Conservation (phyloP, 2,329 filamentous ascomycete genomes). For the Xylaria sp. region DNA sequence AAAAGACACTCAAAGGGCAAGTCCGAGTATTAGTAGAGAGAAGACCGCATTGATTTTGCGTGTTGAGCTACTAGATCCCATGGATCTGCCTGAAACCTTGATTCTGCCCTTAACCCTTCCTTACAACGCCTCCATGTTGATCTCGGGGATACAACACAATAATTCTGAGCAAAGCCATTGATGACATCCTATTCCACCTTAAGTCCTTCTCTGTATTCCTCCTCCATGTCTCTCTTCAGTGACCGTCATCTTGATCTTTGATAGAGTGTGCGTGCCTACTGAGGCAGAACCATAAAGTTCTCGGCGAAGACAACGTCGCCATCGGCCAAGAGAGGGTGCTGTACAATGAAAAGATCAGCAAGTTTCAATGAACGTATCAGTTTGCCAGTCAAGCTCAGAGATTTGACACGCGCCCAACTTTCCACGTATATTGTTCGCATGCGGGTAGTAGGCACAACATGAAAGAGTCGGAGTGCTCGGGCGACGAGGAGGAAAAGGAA, state of each 20-base stretch:
- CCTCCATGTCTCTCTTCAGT: neutral
- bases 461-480: slow-evolving; percentile 60
- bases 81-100: neutral
- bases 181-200: neutral
- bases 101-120: neutral
- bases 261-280: slow-evolving; percentile 18
- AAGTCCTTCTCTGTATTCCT: too few relatives aligned
- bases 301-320: slow-evolving; percentile 23
- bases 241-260: neutral
- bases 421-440: slow-evolving; percentile 88
- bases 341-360: slow-evolving; percentile 40
- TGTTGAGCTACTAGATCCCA: slow-evolving; percentile 5
- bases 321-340: slow-evolving; percentile 25
- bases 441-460: slow-evolving; percentile 59
- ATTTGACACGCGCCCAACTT: slow-evolving; percentile 87
- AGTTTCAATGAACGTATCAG: slow-evolving; percentile 61
- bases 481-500: slow-evolving; percentile 74
- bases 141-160: neutral
- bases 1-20: neutral
- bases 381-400: slow-evolving; percentile 85
- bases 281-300: slow-evolving; percentile 38
- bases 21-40: neutral
- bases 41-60: slow-evolving; percentile 5
- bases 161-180: neutral
- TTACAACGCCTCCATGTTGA: neutral